Conservation (phyloP, 768 basidiomycete genomes). For the Phylloporus scabripes region DNA sequence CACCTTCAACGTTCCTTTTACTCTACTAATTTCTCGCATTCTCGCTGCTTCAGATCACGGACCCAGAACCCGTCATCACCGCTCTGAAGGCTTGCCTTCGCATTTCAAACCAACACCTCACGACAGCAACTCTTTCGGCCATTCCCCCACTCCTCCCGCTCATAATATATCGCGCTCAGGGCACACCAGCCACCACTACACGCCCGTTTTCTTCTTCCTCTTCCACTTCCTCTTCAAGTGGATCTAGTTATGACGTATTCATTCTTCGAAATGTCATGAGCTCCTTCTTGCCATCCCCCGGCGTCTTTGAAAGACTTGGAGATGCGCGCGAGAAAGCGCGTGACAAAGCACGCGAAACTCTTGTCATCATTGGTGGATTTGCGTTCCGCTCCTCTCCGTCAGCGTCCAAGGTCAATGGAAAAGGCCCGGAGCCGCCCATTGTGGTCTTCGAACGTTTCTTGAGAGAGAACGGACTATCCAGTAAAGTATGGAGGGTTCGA, state of each 20-base stretch:
- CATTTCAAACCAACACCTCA: constrained; percentile 76
- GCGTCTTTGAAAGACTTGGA: constrained; percentile 77
- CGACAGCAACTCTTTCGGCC: constrained; percentile 67
- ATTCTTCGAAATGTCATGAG: constrained; percentile 62
- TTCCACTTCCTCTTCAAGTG: constrained; percentile 42
- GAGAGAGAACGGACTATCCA: constrained; percentile 65
- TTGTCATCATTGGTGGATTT: constrained; percentile 70
- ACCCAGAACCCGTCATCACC: constrained; percentile 64
- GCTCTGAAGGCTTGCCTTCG: constrained; percentile 71
- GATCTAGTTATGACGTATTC: constrained; percentile 44
- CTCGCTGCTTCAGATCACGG: constrained; percentile 50
- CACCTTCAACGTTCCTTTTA: constrained; percentile 5
- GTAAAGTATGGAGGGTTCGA: constrained; percentile 81
- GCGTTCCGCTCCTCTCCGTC: constrained; percentile 56
- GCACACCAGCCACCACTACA: constrained; percentile 21
- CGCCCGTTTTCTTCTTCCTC: constrained; percentile 47
- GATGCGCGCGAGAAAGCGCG: constrained; percentile 68
- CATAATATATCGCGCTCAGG: constrained; percentile 42
- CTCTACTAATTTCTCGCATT: constrained; percentile 11
- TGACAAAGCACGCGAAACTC: constrained; percentile 66
- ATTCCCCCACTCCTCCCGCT: constrained; percentile 63
- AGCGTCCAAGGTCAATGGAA: constrained; percentile 46
- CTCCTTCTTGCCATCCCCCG: constrained; percentile 70
- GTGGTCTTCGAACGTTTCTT: constrained; percentile 66
- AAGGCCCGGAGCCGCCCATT: constrained; percentile 64